Conservation (phyloP, 192 early-diverging fungal species). For the Chytriomyces sp. region DNA sequence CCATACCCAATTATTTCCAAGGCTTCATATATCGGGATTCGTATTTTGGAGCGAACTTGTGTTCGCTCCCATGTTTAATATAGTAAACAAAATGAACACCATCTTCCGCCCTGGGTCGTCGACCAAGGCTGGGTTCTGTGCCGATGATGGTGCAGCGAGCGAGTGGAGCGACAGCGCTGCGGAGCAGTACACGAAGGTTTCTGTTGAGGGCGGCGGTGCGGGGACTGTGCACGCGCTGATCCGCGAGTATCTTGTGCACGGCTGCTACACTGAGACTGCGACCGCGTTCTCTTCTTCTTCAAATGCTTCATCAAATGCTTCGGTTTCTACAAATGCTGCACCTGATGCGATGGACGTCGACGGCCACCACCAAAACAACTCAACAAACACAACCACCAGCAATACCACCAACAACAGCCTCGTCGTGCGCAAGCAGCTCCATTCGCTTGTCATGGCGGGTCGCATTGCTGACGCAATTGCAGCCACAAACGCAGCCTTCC, state of each 20-base stretch:
- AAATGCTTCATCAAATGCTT: neutral
- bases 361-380: neutral
- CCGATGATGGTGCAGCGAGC: too few species aligned
- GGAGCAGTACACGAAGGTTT: neutral
- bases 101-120: too few species aligned
- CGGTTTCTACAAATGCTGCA: neutral
- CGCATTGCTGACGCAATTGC: slow-evolving; percentile 43
- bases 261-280: slow-evolving; percentile 70
- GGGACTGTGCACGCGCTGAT: slow-evolving; percentile 53
- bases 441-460: slow-evolving; percentile 31
- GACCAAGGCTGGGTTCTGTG: too few species aligned
- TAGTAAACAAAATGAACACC: too few species aligned
- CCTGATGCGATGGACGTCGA: neutral
- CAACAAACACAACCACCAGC: neutral
- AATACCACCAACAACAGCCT: slow-evolving; percentile 29
- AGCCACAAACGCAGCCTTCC: slow-evolving; percentile 50
- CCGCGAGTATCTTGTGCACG: slow-evolving; percentile 67
- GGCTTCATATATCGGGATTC: too few species aligned
- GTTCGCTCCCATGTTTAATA: too few species aligned
- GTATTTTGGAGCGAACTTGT: too few species aligned
- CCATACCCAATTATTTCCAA: too few species aligned
- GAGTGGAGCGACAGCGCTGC: neutral
- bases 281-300: slow-evolving; percentile 52
- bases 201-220: slow-evolving; percentile 1
- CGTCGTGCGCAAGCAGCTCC: slow-evolving; percentile 40